Evolutionary conservation across 2,329 filamentous ascomycete genomes (phyloP).

Genomic region (Fusarium nodosum): DNA sequence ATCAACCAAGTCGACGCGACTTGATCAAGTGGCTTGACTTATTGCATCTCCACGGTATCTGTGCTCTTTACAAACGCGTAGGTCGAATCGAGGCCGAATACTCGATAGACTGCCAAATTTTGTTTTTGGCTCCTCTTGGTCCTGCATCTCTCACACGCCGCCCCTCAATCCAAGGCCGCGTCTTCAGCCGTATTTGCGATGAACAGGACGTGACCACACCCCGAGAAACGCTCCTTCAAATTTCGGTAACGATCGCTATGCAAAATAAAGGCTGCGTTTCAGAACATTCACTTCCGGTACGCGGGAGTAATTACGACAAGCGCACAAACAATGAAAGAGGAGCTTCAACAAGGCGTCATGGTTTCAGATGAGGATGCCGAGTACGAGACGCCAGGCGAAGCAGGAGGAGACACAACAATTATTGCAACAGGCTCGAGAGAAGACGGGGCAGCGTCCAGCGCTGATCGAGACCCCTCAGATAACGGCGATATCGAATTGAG

Average conservation of each 20-base stretch:
- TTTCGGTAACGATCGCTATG: constrained; percentile 51
- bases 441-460: background rate
- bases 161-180: constrained; percentile 42
- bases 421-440: constrained; percentile 39
- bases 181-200: constrained; percentile 43
- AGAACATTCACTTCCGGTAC: constrained; percentile 41
- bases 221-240: constrained; percentile 45
- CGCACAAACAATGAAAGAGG: constrained; percentile 68
- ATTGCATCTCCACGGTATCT: constrained; percentile 27
- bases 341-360: constrained; percentile 68
- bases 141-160: constrained; percentile 11
- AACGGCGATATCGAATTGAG: constrained; percentile 55
- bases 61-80: constrained; percentile 26
- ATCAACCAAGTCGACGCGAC: constrained; percentile 47
- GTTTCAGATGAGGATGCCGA: constrained; percentile 65
- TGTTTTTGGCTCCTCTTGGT: constrained; percentile 4
- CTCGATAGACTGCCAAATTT: constrained; percentile 3
- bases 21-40: constrained; percentile 30
- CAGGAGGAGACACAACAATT: constrained; percentile 49
- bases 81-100: background rate
- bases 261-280: constrained; percentile 36
- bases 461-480: constrained; percentile 36
- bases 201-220: constrained; percentile 43
- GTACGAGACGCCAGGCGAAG: constrained; percentile 55
- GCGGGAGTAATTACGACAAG: constrained; percentile 61